A percentile compares a stretch with the other conserved stretches of the same genome.
Evolutionary conservation across 2,329 filamentous ascomycete species (phyloP).

Genomic region (Paecilomyces sp.): DNA sequence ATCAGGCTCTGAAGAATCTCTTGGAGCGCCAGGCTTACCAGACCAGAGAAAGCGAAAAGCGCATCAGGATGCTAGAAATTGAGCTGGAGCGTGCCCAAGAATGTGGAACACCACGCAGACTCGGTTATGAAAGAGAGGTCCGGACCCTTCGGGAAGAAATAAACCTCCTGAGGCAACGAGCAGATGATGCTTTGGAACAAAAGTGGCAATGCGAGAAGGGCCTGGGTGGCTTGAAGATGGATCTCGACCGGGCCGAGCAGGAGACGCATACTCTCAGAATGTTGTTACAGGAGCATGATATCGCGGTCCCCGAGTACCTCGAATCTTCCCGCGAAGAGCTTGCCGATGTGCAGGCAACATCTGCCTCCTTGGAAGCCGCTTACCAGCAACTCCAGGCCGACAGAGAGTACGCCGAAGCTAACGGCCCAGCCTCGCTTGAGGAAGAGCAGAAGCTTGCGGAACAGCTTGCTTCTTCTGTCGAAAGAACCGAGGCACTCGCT

Average conservation of each 20-base stretch:
- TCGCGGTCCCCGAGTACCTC: slow-evolving; percentile 59
- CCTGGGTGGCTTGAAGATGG: slow-evolving; percentile 83
- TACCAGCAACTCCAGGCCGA: slow-evolving; percentile 66
- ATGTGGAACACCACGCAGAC: slow-evolving; percentile 60
- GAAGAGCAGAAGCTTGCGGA: slow-evolving; percentile 59
- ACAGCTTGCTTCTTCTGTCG: slow-evolving; percentile 66
- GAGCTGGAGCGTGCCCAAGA: slow-evolving; percentile 69
- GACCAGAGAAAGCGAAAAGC: slow-evolving; percentile 75
- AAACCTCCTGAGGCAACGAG: slow-evolving; percentile 71
- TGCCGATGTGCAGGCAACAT: slow-evolving; percentile 50
- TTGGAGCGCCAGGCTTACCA: slow-evolving; percentile 81
- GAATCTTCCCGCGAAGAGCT: slow-evolving; percentile 38
- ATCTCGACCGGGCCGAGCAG: slow-evolving; percentile 88
- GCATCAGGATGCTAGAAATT: slow-evolving; percentile 65
- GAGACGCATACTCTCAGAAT: slow-evolving; percentile 78
- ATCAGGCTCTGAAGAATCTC: slow-evolving; percentile 76
- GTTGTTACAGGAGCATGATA: slow-evolving; percentile 76
- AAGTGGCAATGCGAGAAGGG: slow-evolving; percentile 96
- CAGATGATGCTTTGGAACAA: slow-evolving; percentile 88
- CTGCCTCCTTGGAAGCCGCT: slow-evolving; percentile 64
- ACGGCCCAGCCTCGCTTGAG: slow-evolving; percentile 67
- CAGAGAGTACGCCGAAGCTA: slow-evolving; percentile 59
- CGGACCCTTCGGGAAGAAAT: slow-evolving; percentile 74
- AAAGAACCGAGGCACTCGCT: slow-evolving; percentile 72
- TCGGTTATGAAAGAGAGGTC: slow-evolving; percentile 80